These are phyloP conservation scores for Trametes meyenii DNA, from an alignment of 768 basidiomycete species.

Conservation along the genomic window DNA sequence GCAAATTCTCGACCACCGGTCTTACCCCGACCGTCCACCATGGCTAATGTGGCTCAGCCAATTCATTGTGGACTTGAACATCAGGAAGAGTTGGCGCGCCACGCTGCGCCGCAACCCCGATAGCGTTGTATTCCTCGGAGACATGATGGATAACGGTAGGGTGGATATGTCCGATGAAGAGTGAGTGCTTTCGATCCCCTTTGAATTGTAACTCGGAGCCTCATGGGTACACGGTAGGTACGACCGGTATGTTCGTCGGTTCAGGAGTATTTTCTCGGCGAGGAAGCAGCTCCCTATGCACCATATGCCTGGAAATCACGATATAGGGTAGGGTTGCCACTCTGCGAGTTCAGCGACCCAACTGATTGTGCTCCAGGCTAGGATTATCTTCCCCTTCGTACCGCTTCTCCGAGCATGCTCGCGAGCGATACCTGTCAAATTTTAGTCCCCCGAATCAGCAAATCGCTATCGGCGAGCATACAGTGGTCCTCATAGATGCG, in stretches of 20 bases:
- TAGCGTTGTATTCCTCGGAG: slow-evolving; percentile 81
- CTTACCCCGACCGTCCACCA: slow-evolving; percentile 64
- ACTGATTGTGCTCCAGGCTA: slow-evolving; percentile 29
- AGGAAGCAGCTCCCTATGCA: slow-evolving; percentile 50
- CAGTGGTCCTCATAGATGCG: slow-evolving; percentile 72
- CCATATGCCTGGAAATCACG: slow-evolving; percentile 91
- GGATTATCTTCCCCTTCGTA: slow-evolving; percentile 27
- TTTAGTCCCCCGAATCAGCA: slow-evolving; percentile 77
- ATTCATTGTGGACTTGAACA: slow-evolving; percentile 75
- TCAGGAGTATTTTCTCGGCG: slow-evolving; percentile 65
- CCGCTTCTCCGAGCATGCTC: slow-evolving; percentile 30
- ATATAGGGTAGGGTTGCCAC: slow-evolving; percentile 60
- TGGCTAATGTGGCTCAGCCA: slow-evolving; percentile 62
- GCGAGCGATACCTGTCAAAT: slow-evolving; percentile 64
- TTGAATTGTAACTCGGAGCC: not conserved
- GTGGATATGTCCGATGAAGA: slow-evolving; percentile 62
- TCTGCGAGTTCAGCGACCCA: slow-evolving; percentile 5
- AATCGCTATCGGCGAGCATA: slow-evolving; percentile 69
- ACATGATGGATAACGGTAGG: slow-evolving; percentile 90
- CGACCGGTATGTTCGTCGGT: slow-evolving; percentile 65
- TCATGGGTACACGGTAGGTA: slow-evolving; percentile 56
- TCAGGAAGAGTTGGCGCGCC: slow-evolving; percentile 83
- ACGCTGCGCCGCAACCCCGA: slow-evolving; percentile 65
- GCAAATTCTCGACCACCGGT: slow-evolving; percentile 76
- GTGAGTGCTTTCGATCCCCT: slow-evolving; percentile 49